Conservation (phyloP, 1,284 basidiomycete genomes). For the Pholiota adiposa region DNA sequence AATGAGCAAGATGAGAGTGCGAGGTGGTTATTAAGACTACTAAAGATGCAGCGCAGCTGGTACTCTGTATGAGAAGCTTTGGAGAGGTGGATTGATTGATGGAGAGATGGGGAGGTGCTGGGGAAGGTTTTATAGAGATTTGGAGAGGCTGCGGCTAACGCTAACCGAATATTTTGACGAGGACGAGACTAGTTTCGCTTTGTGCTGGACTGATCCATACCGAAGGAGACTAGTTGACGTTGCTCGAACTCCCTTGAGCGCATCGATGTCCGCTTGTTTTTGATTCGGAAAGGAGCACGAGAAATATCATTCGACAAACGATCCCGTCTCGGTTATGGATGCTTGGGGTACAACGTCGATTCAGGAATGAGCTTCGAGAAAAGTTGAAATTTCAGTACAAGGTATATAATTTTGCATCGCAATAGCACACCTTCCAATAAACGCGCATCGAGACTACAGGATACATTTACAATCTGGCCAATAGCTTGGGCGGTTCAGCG, state of each 20-base stretch:
- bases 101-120: not conserved
- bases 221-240: not conserved
- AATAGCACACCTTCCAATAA: too few relatives aligned
- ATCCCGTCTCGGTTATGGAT: too few relatives aligned
- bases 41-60: slow-evolving; percentile 9
- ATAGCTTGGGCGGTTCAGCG: slow-evolving; percentile 7
- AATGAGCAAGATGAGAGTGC: not conserved
- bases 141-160: slow-evolving; percentile 6
- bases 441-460: not conserved
- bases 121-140: slow-evolving; percentile 11
- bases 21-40: not conserved
- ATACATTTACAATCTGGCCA: slow-evolving; percentile 13
- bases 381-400: not conserved
- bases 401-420: not conserved
- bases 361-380: not conserved
- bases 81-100: slow-evolving; percentile 16
- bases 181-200: not conserved
- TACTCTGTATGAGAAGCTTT: not conserved
- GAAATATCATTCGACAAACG: too few relatives aligned
- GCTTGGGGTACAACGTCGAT: not conserved
- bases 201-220: not conserved
- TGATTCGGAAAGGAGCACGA: too few relatives aligned
- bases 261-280: not conserved
- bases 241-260: not conserved
- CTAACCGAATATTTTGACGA: not conserved